These are phyloP conservation scores for Saccharum hybrid DNA, from an alignment of 202 grass and related monocot genomes.

Conservation along the genomic window DNA sequence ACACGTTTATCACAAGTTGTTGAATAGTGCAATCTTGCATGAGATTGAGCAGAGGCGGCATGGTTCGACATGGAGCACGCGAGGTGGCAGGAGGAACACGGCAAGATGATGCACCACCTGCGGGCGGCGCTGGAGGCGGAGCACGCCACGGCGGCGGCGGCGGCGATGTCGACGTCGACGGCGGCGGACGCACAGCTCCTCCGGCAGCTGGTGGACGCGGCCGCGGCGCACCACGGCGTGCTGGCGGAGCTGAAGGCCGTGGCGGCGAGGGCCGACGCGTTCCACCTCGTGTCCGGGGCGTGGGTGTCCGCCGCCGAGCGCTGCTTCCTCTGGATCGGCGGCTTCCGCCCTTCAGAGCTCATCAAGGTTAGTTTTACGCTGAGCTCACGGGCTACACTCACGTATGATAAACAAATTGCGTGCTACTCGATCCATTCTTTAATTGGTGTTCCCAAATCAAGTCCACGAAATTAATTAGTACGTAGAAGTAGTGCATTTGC, in stretches of 20 bases:
- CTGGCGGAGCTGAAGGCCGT: conserved; percentile 61
- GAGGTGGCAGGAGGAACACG: conserved; percentile 79
- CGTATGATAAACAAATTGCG: neutral
- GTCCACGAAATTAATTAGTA: neutral
- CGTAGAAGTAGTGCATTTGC: no score
- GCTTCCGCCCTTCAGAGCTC: conserved; percentile 75
- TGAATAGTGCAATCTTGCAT: neutral
- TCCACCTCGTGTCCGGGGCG: conserved; percentile 74
- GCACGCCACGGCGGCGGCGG: conserved; percentile 29
- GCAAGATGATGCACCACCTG: conserved; percentile 69
- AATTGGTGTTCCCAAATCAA: neutral
- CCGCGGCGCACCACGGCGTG: conserved; percentile 58
- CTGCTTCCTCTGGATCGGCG: conserved; percentile 89
- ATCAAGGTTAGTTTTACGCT: conserved; percentile 61
- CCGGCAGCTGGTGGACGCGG: conserved; percentile 55
- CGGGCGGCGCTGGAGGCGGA: conserved; percentile 60
- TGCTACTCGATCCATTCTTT: no score
- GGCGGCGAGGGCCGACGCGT: conserved; percentile 61
- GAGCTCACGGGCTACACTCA: conserved; percentile 1
- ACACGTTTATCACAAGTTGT: neutral
- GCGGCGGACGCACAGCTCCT: conserved; percentile 49
- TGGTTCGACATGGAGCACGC: conserved; percentile 77
- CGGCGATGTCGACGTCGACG: conserved; percentile 11
- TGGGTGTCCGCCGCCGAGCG: conserved; percentile 81
- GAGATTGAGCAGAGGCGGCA: conserved; percentile 52